Evolutionary conservation across 2,329 filamentous ascomycete species (phyloP).

Genomic region (Torrubiellomyces zombiae): DNA sequence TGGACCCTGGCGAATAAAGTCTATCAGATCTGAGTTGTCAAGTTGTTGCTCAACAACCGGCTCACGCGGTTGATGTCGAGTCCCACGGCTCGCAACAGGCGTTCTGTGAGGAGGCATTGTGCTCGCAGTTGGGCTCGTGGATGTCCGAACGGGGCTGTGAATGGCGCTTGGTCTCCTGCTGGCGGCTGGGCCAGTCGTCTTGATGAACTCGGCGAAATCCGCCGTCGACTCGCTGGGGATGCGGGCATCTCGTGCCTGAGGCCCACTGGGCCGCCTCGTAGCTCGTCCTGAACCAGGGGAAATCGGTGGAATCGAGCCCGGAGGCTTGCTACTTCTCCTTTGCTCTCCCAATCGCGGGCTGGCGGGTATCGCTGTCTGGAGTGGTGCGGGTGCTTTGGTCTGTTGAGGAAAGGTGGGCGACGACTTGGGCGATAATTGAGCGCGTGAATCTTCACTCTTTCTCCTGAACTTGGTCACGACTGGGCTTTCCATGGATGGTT

Average conservation of each 20-base stretch:
- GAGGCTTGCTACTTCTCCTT: conserved; percentile 3
- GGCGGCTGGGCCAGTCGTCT: conserved; percentile 59
- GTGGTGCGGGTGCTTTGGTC: conserved; percentile 12
- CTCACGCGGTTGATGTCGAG: conserved; percentile 57
- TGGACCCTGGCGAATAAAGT: conserved; percentile 84
- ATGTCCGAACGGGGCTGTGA: conserved; percentile 16
- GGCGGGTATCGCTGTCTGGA: conserved; percentile 3
- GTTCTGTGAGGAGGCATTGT: conserved; percentile 22
- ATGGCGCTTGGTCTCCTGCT: conserved; percentile 20
- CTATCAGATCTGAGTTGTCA: conserved; percentile 74
- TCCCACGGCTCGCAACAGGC: conserved; percentile 22
- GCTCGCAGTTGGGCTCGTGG: conserved; percentile 16
- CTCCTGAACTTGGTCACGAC: conserved; percentile 22
- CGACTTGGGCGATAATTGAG: conserved; percentile 27
- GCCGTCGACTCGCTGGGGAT: conserved; percentile 53
- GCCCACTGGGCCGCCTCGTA: conserved; percentile 9
- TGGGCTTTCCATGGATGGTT: conserved; percentile 25
- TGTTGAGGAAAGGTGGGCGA: conserved; percentile 25
- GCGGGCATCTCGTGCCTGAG: conserved; percentile 52
- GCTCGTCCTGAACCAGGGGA: conserved; percentile 8
- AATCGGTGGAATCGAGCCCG: conserved; percentile 8
- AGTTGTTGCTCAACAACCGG: conserved; percentile 44
- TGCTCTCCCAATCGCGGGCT: conserved; percentile 5
- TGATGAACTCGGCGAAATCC: conserved; percentile 82
- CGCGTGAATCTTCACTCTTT: conserved; percentile 30